Conservation (phyloP, 495 filamentous ascomycete species). For the Opeltia flavorubescens region DNA sequence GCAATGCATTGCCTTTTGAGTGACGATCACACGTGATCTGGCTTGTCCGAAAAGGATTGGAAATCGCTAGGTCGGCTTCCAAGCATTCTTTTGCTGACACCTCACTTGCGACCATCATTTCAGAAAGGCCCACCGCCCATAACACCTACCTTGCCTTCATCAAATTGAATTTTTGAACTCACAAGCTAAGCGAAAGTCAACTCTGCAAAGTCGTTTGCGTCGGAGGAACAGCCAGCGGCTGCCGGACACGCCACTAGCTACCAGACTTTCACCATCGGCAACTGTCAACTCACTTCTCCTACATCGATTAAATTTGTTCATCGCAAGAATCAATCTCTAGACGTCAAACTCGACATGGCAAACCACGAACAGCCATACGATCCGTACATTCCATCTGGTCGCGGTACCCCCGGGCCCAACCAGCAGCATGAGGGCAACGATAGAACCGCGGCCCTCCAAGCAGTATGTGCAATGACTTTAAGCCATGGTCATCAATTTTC, state of each 20-base stretch:
- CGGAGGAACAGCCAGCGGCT: too few species aligned
- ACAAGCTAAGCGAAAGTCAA: too few species aligned
- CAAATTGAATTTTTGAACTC: not conserved
- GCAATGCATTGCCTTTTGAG: not conserved
- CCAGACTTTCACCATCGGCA: too few species aligned
- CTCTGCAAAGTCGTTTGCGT: too few species aligned
- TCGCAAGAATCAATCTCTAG: too few species aligned
- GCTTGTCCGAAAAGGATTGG: not conserved
- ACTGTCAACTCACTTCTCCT: too few species aligned
- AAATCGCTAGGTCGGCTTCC: not conserved
- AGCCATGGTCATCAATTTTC: not conserved
- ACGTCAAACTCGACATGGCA: conserved; percentile 44
- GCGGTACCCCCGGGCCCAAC: conserved; percentile 33
- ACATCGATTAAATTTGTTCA: too few species aligned
- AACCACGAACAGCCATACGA: conserved; percentile 72
- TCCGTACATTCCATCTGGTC: conserved; percentile 72
- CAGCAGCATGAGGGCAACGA: conserved; percentile 45
- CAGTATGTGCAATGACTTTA: conserved; percentile 42
- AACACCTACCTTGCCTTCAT: not conserved
- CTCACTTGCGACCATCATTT: not conserved
- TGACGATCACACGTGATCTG: conserved; percentile 1
- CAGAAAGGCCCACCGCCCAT: not conserved
- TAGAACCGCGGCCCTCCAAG: conserved; percentile 60
- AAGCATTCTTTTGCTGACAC: not conserved
- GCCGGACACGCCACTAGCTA: too few species aligned